Evolutionary conservation across 495 filamentous ascomycete species (phyloP).

Genomic region (Neurospora sp.): DNA sequence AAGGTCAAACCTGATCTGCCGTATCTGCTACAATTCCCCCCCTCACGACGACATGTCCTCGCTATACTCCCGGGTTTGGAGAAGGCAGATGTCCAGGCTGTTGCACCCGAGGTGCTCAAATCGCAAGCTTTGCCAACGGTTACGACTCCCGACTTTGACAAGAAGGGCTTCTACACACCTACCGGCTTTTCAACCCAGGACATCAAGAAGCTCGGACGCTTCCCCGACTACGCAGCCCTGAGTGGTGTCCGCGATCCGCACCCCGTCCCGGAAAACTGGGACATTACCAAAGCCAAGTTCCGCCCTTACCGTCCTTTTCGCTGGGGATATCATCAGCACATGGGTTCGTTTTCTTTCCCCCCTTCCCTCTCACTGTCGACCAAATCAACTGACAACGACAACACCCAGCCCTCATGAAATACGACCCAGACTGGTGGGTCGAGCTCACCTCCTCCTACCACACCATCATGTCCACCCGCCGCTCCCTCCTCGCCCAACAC

Average conservation of each 20-base stretch:
- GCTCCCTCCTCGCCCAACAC: constrained; percentile 54
- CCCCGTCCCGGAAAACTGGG: constrained; percentile 50
- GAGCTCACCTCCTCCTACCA: constrained; percentile 75
- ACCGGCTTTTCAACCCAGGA: constrained; percentile 54
- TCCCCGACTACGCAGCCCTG: constrained; percentile 71
- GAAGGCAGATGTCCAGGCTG: constrained; percentile 1
- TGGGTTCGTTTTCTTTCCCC: constrained; percentile 55
- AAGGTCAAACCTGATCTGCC: background rate
- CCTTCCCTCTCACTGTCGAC: background rate
- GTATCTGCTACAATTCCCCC: constrained; percentile 11
- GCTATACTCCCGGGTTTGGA: constrained; percentile 5
- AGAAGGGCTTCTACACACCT: constrained; percentile 12
- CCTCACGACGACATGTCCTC: constrained; percentile 35
- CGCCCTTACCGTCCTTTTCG: constrained; percentile 72
- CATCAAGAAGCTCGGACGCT: constrained; percentile 64
- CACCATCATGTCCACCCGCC: constrained; percentile 59
- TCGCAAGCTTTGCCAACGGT: constrained; percentile 8
- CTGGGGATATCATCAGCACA: constrained; percentile 88
- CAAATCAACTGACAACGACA: background rate
- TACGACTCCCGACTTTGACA: constrained; percentile 4
- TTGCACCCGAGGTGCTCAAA: constrained; percentile 4
- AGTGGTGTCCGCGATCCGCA: constrained; percentile 69
- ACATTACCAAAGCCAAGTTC: constrained; percentile 54
- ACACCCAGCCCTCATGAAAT: constrained; percentile 58
- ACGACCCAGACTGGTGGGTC: constrained; percentile 85